Percentiles rank a stretch among this genome's conserved stretches.
These are phyloP conservation scores for Torulaspora pretoriensis DNA, from an alignment of 1,139 yeast genomes.

Conservation along the genomic window DNA sequence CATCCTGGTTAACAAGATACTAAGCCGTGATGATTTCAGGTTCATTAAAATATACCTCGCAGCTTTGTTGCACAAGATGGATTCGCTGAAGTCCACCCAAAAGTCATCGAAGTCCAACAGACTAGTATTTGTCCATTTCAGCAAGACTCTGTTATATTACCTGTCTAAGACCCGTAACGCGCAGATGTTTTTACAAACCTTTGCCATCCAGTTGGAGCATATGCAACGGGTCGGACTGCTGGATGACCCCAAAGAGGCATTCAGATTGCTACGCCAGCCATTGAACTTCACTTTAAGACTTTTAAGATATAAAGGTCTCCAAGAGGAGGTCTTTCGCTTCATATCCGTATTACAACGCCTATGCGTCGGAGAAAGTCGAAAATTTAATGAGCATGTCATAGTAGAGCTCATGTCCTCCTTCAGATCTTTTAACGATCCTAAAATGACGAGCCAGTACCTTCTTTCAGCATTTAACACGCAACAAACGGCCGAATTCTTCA, in stretches of 20 bases:
- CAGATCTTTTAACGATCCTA: conserved; percentile 31
- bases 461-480: conserved; percentile 19
- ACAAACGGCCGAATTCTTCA: conserved; percentile 18
- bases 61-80: conserved; percentile 24
- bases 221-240: conserved; percentile 9
- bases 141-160: conserved; percentile 20
- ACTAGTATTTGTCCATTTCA: conserved; percentile 18
- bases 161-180: conserved; percentile 18
- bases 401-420: conserved; percentile 23
- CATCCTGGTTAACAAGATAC: conserved; percentile 17
- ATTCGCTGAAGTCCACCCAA: conserved; percentile 11
- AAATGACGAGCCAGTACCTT: conserved; percentile 23
- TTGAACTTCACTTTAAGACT: conserved; percentile 18
- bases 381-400: conserved; percentile 21
- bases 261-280: conserved; percentile 18
- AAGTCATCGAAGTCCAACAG: conserved; percentile 5
- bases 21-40: conserved; percentile 20
- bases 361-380: conserved; percentile 10
- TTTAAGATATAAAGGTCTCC: conserved; percentile 21
- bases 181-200: conserved; percentile 21
- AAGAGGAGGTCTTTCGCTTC: conserved; percentile 24
- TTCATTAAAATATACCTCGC: conserved; percentile 24
- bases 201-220: conserved; percentile 12
- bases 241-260: conserved; percentile 1
- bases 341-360: conserved; percentile 15